phyloP scores from a whole-genome alignment of 192 early-diverging fungal genomes.

The Coemansia sp. region DNA sequence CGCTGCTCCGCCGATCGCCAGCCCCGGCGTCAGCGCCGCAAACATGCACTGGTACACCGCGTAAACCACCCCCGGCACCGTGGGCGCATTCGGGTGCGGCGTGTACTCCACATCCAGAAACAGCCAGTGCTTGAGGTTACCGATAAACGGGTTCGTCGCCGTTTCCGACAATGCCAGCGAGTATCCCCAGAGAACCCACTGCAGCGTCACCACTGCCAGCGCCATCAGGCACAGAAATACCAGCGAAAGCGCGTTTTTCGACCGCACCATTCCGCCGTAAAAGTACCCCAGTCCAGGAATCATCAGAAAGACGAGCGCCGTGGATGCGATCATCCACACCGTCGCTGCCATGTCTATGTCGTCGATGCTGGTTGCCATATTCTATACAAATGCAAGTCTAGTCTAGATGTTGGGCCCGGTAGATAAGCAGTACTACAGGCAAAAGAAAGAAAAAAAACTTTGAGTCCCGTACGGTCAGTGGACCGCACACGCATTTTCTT shows the following conservation, averaged over 20 bases:
- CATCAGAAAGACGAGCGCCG: slow-evolving; percentile 75
- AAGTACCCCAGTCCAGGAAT: slow-evolving; percentile 73
- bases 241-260: slow-evolving; percentile 75
- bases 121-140: slow-evolving; percentile 62
- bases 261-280: slow-evolving; percentile 72
- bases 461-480: too few species aligned
- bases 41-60: slow-evolving; percentile 81
- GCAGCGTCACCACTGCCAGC: slow-evolving; percentile 68
- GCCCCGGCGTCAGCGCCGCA: slow-evolving; percentile 68
- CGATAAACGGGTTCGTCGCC: slow-evolving; percentile 67
- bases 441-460: too few species aligned
- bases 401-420: too few species aligned
- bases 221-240: slow-evolving; percentile 71
- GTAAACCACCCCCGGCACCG: slow-evolving; percentile 62
- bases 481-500: too few species aligned
- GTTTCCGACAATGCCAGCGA: slow-evolving; percentile 67
- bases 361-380: slow-evolving; percentile 15
- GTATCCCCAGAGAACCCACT: slow-evolving; percentile 74
- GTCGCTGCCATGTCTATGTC: slow-evolving; percentile 64
- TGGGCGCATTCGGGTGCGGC: slow-evolving; percentile 58
- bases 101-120: slow-evolving; percentile 58
- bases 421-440: too few species aligned
- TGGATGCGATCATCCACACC: slow-evolving; percentile 69
- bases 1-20: slow-evolving; percentile 68
- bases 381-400: not conserved